Percentiles rank a stretch among this genome's conserved stretches.
Conservation (phyloP, 306 rosid species). For the Lotus japonicus region DNA sequence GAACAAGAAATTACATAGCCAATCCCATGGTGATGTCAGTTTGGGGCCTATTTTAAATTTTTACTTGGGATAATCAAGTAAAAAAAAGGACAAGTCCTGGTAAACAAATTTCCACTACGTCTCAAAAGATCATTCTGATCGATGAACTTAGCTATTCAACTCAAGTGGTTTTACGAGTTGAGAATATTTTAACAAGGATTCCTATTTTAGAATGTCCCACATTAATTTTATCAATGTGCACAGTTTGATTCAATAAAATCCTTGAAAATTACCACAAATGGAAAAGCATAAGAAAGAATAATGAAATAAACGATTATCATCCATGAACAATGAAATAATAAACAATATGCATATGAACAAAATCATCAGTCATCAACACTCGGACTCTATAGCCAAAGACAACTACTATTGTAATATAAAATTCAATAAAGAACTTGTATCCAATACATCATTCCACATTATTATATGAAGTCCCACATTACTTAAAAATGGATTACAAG, state of each 20-base stretch:
- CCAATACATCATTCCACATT: background rate
- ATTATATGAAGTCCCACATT: too few relatives aligned
- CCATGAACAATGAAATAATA: background rate
- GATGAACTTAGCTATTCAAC: background rate
- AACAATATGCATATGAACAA: background rate
- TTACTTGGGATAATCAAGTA: background rate
- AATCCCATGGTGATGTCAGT: background rate
- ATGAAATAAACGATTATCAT: background rate
- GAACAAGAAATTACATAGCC: background rate
- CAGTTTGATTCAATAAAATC: background rate
- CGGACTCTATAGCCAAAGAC: background rate
- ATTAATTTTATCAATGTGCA: background rate
- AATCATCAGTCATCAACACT: background rate
- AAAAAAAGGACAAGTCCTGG: background rate
- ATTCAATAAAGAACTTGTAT: background rate
- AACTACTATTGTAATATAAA: background rate
- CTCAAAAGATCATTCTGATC: background rate
- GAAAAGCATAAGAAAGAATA: background rate
- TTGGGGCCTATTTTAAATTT: background rate
- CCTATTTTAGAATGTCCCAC: background rate
- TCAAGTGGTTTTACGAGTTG: background rate
- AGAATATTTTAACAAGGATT: background rate
- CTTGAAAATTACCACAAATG: background rate
- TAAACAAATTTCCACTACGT: background rate
- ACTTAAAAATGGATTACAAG: too few relatives aligned